phyloP scores from a whole-genome alignment of 257 asterid genomes.

The Ligustrum vulgare region DNA sequence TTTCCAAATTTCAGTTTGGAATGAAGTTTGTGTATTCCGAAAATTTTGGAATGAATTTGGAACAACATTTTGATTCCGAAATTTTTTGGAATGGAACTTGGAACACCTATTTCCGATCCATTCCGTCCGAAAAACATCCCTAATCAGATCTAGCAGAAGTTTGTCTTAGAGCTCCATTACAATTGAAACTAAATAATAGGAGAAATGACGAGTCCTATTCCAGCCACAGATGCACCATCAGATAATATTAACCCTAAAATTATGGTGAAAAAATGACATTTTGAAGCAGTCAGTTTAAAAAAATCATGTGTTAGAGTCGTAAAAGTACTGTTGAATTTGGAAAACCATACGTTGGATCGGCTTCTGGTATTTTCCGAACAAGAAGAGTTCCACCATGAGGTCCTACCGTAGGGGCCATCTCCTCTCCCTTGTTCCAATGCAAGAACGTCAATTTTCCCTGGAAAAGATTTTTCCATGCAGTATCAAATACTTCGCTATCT shows the following conservation, averaged over 20 bases:
- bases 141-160: no score
- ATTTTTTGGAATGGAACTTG: no score
- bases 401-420: slow-evolving; percentile 75
- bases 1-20: no score
- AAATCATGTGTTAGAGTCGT: slow-evolving; percentile 13
- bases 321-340: not conserved
- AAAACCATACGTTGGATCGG: slow-evolving; percentile 61
- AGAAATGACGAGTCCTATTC: slow-evolving; percentile 3
- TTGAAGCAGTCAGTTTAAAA: slow-evolving; percentile 11
- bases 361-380: slow-evolving; percentile 70
- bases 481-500: slow-evolving; percentile 43
- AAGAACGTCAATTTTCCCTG: slow-evolving; percentile 72
- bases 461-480: slow-evolving; percentile 52
- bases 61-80: no score
- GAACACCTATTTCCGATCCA: no score
- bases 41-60: no score
- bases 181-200: not conserved
- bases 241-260: not conserved
- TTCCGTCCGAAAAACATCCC: no score
- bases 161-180: not conserved
- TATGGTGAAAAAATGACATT: not conserved
- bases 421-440: slow-evolving; percentile 79
- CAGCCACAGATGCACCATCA: not conserved
- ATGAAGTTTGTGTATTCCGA: no score
- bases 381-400: slow-evolving; percentile 75